phyloP scores from a whole-genome alignment of 176 grass and related monocot genomes.

The Juncus effusus region DNA sequence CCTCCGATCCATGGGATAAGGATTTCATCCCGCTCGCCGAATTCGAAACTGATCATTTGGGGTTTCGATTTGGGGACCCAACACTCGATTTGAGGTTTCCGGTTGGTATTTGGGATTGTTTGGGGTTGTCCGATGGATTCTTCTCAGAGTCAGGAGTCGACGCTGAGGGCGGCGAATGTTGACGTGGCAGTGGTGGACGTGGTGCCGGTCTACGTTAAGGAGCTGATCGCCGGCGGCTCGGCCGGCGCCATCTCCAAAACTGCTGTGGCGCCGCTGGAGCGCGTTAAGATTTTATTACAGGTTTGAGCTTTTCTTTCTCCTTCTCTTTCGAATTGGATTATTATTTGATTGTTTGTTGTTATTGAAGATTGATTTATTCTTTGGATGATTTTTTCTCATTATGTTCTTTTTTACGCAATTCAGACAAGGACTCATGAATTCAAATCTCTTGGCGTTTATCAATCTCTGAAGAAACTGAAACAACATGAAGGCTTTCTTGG shows the following conservation, averaged over 20 bases:
- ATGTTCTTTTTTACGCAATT: constrained; percentile 27
- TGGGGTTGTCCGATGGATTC: constrained; percentile 39
- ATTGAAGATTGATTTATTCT: constrained; percentile 10
- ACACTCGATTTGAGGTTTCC: not conserved
- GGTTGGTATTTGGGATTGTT: constrained; percentile 12
- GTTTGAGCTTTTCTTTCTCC: constrained; percentile 16
- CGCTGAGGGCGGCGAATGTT: constrained; percentile 66
- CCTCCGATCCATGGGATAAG: constrained; percentile 45
- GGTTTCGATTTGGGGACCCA: constrained; percentile 18
- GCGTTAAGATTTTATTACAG: constrained; percentile 89
- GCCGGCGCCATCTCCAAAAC: constrained; percentile 94
- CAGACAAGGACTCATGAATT: constrained; percentile 88
- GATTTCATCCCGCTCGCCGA: constrained; percentile 31
- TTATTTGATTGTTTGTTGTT: not conserved
- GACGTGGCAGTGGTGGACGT: constrained; percentile 66
- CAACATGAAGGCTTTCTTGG: constrained; percentile 78
- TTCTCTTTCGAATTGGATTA: not conserved
- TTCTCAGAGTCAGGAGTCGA: constrained; percentile 81
- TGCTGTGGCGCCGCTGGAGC: constrained; percentile 84
- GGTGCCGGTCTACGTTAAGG: constrained; percentile 80
- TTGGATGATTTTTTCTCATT: not conserved
- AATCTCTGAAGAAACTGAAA: constrained; percentile 69
- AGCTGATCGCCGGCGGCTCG: constrained; percentile 78
- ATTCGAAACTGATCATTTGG: constrained; percentile 20
- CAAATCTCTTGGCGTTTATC: constrained; percentile 65